Conservation (phyloP, 495 filamentous ascomycete genomes). For the Sporormia fimetaria region DNA sequence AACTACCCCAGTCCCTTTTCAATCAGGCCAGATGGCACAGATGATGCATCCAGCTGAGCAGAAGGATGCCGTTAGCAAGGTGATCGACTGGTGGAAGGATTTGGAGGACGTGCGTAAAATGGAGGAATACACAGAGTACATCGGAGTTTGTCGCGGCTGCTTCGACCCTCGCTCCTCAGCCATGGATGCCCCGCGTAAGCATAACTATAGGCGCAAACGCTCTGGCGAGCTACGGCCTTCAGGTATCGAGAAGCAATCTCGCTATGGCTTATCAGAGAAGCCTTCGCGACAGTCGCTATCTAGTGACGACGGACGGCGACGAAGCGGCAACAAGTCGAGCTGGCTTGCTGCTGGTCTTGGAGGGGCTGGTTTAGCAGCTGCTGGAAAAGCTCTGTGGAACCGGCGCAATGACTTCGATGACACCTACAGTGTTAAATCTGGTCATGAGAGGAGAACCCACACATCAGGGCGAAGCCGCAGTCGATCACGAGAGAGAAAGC, state of each 20-base stretch:
- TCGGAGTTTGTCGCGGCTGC: slow-evolving; percentile 57
- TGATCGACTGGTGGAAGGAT: slow-evolving; percentile 56
- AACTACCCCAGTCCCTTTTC: slow-evolving; percentile 10
- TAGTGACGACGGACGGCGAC: slow-evolving; percentile 37
- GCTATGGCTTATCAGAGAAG: slow-evolving; percentile 17
- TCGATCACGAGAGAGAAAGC: slow-evolving; percentile 32
- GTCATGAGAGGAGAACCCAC: slow-evolving; percentile 31
- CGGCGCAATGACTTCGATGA: slow-evolving; percentile 46
- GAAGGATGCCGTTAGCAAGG: slow-evolving; percentile 43
- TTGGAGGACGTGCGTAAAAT: slow-evolving; percentile 56
- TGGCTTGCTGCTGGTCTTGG: slow-evolving; percentile 43
- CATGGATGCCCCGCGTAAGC: slow-evolving; percentile 53
- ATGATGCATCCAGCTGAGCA: slow-evolving; percentile 34
- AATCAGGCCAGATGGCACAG: slow-evolving; percentile 17
- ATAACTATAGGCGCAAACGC: slow-evolving; percentile 40
- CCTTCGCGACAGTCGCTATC: slow-evolving; percentile 40
- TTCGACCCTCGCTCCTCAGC: slow-evolving; percentile 52
- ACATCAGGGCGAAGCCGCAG: slow-evolving; percentile 29
- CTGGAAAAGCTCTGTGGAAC: slow-evolving; percentile 43
- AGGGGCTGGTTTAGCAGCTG: slow-evolving; percentile 38
- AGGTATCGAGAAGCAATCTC: slow-evolving; percentile 24
- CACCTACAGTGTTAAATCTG: slow-evolving; percentile 46
- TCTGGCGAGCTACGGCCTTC: slow-evolving; percentile 23
- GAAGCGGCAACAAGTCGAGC: slow-evolving; percentile 37
- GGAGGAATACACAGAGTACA: slow-evolving; percentile 63